These are phyloP conservation scores for Plasmodium gaboni DNA, from an alignment of 169 alveolate genomes.

Conservation along the genomic window DNA sequence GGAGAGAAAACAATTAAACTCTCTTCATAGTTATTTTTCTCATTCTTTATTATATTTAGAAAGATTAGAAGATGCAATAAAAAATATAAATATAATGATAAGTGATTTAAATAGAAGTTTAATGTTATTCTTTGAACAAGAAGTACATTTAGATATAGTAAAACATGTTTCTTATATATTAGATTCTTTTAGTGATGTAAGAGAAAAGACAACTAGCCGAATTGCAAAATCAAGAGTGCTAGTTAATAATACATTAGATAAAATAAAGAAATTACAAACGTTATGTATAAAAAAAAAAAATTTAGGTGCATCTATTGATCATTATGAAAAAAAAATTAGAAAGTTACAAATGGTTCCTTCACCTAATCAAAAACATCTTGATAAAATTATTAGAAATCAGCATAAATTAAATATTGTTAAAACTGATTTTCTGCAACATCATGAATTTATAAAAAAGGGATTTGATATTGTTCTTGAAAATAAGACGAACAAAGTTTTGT, in stretches of 20 bases:
- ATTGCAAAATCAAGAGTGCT: conserved; percentile 22
- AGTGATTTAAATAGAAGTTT: conserved; percentile 70
- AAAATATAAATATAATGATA: conserved; percentile 73
- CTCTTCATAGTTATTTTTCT: conserved; percentile 45
- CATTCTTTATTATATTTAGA: conserved; percentile 69
- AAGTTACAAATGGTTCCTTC: conserved; percentile 41
- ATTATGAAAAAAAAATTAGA: conserved; percentile 74
- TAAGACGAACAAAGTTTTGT: conserved; percentile 60
- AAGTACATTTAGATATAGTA: conserved; percentile 55
- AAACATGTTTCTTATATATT: conserved; percentile 61
- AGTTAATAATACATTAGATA: conserved; percentile 55
- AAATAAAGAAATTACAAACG: conserved; percentile 47
- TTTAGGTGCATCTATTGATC: conserved; percentile 58
- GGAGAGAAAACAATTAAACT: conserved; percentile 63
- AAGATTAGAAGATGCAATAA: conserved; percentile 68
- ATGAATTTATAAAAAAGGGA: conserved; percentile 68
- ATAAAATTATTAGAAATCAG: conserved; percentile 66
- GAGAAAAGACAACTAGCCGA: conserved; percentile 63
- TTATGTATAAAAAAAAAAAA: conserved; percentile 61
- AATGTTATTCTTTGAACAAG: conserved; percentile 74
- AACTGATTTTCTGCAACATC: conserved; percentile 39
- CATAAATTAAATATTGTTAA: conserved; percentile 59
- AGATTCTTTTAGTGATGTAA: conserved; percentile 62
- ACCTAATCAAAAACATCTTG: conserved; percentile 68
- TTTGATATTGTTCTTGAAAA: conserved; percentile 55